Conservation (phyloP, 306 rosid genomes). For the Trifolium subterraneum region DNA sequence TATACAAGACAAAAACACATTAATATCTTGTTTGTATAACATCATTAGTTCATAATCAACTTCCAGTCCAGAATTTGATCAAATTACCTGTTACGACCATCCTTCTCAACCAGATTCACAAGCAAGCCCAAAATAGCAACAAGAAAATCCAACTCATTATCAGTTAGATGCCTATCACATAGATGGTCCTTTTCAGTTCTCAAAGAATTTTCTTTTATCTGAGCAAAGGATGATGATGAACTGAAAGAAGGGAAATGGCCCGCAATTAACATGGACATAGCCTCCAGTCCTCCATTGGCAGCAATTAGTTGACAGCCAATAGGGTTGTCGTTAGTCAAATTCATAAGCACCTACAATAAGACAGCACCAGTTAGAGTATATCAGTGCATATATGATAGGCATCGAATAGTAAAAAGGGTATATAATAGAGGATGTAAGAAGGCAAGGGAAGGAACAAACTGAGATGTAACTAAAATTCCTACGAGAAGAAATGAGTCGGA, state of each 20-base stretch:
- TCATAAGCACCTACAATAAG: slow-evolving; percentile 89
- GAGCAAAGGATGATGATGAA: slow-evolving; percentile 55
- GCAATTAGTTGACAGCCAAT: slow-evolving; percentile 94
- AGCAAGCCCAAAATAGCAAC: slow-evolving; percentile 97
- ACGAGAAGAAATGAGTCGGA: not conserved
- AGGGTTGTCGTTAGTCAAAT: slow-evolving; percentile 93
- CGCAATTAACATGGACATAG: slow-evolving; percentile 87
- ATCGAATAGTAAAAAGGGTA: not conserved
- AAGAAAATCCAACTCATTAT: slow-evolving; percentile 92
- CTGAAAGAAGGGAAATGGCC: slow-evolving; percentile 85
- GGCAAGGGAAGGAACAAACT: not conserved
- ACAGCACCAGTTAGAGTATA: slow-evolving; percentile 21
- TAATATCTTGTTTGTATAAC: slow-evolving; percentile 18
- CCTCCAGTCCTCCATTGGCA: slow-evolving; percentile 82
- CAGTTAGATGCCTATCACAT: slow-evolving; percentile 66
- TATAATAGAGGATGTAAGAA: not conserved
- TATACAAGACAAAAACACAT: not conserved
- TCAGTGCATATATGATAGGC: not conserved
- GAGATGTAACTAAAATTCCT: not conserved
- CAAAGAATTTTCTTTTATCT: slow-evolving; percentile 49
- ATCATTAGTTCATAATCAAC: slow-evolving; percentile 23
- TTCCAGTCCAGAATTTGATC: slow-evolving; percentile 30
- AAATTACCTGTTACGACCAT: slow-evolving; percentile 81
- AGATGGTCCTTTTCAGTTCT: slow-evolving; percentile 49
- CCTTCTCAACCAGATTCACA: slow-evolving; percentile 95